Conservation (phyloP, 2,329 filamentous ascomycete genomes). For the Ophiostoma sp. region DNA sequence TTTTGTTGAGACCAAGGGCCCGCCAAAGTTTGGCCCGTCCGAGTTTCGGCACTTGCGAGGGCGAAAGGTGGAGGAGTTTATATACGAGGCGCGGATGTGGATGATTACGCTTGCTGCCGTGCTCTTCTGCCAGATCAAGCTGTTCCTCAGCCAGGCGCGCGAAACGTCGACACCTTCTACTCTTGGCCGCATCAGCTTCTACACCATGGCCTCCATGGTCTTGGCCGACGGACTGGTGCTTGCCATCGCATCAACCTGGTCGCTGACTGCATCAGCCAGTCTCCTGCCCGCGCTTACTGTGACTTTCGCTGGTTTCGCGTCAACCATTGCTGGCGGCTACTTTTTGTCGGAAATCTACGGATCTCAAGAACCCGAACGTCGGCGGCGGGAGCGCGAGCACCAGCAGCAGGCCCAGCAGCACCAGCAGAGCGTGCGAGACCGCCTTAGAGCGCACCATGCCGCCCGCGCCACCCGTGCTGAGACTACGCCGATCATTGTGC, state of each 20-base stretch:
- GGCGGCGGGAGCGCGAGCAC: conserved; percentile 39
- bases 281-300: conserved; percentile 54
- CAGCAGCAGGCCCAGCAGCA: conserved; percentile 29
- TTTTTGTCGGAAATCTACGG: conserved; percentile 58
- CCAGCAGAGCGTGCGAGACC: conserved; percentile 29
- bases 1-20: conserved; percentile 60
- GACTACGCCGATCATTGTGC: conserved; percentile 46
- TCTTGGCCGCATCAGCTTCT: conserved; percentile 60
- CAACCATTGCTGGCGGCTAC: conserved; percentile 52
- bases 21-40: conserved; percentile 48
- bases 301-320: conserved; percentile 50
- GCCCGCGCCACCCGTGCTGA: neutral
- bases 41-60: conserved; percentile 55
- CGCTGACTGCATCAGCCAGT: conserved; percentile 50
- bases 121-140: conserved; percentile 56
- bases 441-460: conserved; percentile 31
- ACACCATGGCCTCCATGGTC: conserved; percentile 57
- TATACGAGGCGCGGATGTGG: conserved; percentile 55
- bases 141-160: conserved; percentile 60
- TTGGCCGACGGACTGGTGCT: conserved; percentile 59
- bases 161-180: conserved; percentile 64
- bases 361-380: conserved; percentile 54
- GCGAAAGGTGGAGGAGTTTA: conserved; percentile 56
- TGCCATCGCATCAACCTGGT: conserved; percentile 51
- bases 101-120: conserved; percentile 52